phyloP scores from a whole-genome alignment of 768 basidiomycete species.

The Symmetrospora coprosmae region DNA sequence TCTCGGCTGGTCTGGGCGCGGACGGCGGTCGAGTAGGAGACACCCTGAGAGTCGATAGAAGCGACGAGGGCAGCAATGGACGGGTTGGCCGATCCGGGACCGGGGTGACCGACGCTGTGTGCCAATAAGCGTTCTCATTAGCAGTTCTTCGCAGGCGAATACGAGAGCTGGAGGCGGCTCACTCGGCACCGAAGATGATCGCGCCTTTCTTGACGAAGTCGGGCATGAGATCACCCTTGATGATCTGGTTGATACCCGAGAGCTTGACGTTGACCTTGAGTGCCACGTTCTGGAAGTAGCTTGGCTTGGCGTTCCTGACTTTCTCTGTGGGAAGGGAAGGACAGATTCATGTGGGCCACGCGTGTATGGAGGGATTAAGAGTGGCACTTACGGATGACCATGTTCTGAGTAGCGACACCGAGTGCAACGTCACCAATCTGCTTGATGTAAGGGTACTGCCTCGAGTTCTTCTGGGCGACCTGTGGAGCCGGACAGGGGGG shows the following conservation, averaged over 20 bases:
- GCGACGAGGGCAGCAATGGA: conserved; percentile 28
- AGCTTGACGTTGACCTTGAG: conserved; percentile 29
- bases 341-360: neutral
- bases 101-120: conserved; percentile 25
- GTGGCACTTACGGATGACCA: conserved; percentile 18
- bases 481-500: too few species aligned
- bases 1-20: conserved; percentile 19
- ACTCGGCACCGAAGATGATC: conserved; percentile 22
- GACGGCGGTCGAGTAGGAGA: conserved; percentile 23
- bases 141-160: neutral
- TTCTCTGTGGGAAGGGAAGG: conserved; percentile 13
- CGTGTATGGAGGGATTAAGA: neutral
- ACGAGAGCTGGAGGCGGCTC: neutral
- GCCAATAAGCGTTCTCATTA: neutral
- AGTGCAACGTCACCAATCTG: conserved; percentile 21
- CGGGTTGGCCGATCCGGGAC: conserved; percentile 22
- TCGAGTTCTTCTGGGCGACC: conserved; percentile 16
- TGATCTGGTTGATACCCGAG: conserved; percentile 21
- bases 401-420: conserved; percentile 29
- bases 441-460: conserved; percentile 19
- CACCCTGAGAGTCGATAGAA: conserved; percentile 12
- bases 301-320: conserved; percentile 19
- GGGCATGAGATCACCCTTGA: conserved; percentile 1
- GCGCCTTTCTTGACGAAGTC: conserved; percentile 11
- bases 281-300: conserved; percentile 21